phyloP scores from a whole-genome alignment of 495 filamentous ascomycete genomes.

The Penicillium paxilli region DNA sequence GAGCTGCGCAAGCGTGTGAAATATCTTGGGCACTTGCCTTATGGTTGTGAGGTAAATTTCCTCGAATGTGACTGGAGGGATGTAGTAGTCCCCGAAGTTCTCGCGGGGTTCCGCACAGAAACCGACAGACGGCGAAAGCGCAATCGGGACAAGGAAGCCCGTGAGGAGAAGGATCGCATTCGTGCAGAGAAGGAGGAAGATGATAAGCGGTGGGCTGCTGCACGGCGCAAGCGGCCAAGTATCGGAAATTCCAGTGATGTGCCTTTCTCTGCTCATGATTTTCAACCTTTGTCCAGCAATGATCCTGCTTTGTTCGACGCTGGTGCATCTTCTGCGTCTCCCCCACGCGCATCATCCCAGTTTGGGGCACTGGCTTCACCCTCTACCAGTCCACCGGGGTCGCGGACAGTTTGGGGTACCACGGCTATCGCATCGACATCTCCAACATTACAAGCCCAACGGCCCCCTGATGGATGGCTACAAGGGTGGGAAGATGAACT shows the following conservation, averaged over 20 bases:
- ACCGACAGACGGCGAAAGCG: constrained; percentile 75
- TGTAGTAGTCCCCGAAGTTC: constrained; percentile 71
- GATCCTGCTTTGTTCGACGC: constrained; percentile 43
- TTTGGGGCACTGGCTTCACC: constrained; percentile 68
- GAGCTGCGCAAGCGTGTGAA: constrained; percentile 82
- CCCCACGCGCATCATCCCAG: constrained; percentile 54
- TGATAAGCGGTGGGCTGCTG: constrained; percentile 57
- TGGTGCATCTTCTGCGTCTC: constrained; percentile 54
- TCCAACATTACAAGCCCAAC: constrained; percentile 38
- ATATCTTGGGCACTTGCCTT: constrained; percentile 87
- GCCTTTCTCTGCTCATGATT: constrained; percentile 55
- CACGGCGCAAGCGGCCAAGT: constrained; percentile 47
- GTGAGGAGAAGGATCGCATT: constrained; percentile 87
- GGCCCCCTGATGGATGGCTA: constrained; percentile 75
- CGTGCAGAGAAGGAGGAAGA: constrained; percentile 85
- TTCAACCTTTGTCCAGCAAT: constrained; percentile 61
- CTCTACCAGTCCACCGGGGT: constrained; percentile 72
- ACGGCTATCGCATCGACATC: constrained; percentile 56
- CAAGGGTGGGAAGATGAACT: constrained; percentile 73
- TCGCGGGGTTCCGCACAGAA: constrained; percentile 71
- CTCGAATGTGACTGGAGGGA: constrained; percentile 98
- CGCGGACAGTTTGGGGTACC: constrained; percentile 88
- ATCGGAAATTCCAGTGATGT: constrained; percentile 36
- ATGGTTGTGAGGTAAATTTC: constrained; percentile 91
- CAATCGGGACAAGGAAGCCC: constrained; percentile 82